phyloP scores from a whole-genome alignment of 345 rosid species.

The Crucihimalaya himalaica region DNA sequence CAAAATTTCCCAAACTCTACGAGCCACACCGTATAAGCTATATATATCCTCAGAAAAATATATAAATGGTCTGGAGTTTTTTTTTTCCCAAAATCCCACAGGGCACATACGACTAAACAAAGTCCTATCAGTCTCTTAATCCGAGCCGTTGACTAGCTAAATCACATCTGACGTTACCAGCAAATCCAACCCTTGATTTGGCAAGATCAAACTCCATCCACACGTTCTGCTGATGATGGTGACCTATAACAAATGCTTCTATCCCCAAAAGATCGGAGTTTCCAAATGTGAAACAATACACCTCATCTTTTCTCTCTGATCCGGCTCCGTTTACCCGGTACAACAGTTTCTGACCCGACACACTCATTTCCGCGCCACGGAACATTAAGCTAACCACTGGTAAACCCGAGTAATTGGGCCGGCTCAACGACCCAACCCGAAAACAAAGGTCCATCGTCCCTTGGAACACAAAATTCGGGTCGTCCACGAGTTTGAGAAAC shows the following conservation, averaged over 20 bases:
- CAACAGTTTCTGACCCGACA: slow-evolving; percentile 58
- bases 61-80: background rate
- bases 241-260: slow-evolving; percentile 76
- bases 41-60: background rate
- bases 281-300: slow-evolving; percentile 81
- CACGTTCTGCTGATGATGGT: slow-evolving; percentile 78
- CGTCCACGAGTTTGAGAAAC: slow-evolving; percentile 47
- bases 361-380: slow-evolving; percentile 68
- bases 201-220: slow-evolving; percentile 85
- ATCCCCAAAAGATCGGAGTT: slow-evolving; percentile 73
- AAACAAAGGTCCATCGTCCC: slow-evolving; percentile 81
- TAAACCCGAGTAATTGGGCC: slow-evolving; percentile 37
- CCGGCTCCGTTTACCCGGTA: slow-evolving; percentile 66
- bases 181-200: slow-evolving; percentile 75
- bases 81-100: background rate
- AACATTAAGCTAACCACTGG: slow-evolving; percentile 60
- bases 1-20: background rate
- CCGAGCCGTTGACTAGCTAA: slow-evolving; percentile 56
- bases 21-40: background rate
- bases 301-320: slow-evolving; percentile 52
- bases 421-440: slow-evolving; percentile 31
- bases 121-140: slow-evolving; percentile 16
- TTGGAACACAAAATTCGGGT: slow-evolving; percentile 63
- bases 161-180: slow-evolving; percentile 67
- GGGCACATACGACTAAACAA: background rate